Evolutionary conservation across 495 filamentous ascomycete species (phyloP).

Genomic region (Daldinia caldariorum): DNA sequence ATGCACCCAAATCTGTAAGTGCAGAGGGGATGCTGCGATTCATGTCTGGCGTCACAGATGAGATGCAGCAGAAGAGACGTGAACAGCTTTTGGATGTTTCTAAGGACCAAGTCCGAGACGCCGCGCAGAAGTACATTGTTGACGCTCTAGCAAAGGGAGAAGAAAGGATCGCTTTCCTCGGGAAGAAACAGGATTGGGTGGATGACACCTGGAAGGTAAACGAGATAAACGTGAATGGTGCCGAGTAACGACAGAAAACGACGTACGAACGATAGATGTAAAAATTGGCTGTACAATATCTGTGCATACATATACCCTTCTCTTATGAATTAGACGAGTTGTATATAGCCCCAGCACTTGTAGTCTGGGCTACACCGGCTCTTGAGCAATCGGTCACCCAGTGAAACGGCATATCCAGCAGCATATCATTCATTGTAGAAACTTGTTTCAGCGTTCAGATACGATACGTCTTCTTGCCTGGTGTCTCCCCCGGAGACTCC

Average conservation of each 20-base stretch:
- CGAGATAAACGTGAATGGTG: conserved; percentile 61
- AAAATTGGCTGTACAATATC: conserved; percentile 50
- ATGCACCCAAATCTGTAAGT: conserved; percentile 88
- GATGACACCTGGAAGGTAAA: conserved; percentile 61
- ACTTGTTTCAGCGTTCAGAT: conserved; percentile 53
- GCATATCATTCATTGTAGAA: not conserved
- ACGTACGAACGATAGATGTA: conserved; percentile 24
- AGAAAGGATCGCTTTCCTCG: conserved; percentile 75
- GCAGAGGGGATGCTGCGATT: conserved; percentile 88
- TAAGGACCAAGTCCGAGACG: conserved; percentile 79
- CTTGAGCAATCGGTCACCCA: not conserved
- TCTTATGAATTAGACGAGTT: conserved; percentile 43
- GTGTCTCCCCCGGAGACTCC: conserved; percentile 23
- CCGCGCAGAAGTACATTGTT: conserved; percentile 83
- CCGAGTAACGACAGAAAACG: conserved; percentile 39
- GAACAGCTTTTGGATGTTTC: conserved; percentile 90
- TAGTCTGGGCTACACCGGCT: not conserved
- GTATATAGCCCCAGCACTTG: conserved; percentile 21
- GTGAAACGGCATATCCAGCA: conserved; percentile 4
- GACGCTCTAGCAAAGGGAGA: conserved; percentile 66
- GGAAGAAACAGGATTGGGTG: conserved; percentile 84
- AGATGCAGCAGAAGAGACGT: conserved; percentile 88
- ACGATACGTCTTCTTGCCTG: conserved; percentile 63
- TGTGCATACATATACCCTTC: conserved; percentile 59
- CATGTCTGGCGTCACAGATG: conserved; percentile 82